Evolutionary conservation across 2,329 filamentous ascomycete species (phyloP).

Genomic region (Cryoendolithus antarcticus): DNA sequence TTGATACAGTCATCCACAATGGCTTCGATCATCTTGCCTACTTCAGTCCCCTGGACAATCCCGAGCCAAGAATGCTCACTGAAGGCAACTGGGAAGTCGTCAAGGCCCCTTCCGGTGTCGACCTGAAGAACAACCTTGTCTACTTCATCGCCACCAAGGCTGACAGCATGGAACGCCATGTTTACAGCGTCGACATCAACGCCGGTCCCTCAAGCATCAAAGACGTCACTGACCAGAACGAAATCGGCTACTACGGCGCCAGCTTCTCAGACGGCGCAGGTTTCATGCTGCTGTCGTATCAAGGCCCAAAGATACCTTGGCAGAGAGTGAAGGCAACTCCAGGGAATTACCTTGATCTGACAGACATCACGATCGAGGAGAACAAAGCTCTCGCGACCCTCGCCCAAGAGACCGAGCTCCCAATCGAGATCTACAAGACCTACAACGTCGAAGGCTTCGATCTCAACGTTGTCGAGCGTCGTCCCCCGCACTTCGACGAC

Average conservation of each 20-base stretch:
- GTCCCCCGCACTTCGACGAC: conserved; percentile 75
- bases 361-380: conserved; percentile 62
- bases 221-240: conserved; percentile 59
- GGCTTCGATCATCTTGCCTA: conserved; percentile 87
- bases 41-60: conserved; percentile 75
- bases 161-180: conserved; percentile 76
- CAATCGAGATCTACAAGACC: conserved; percentile 69
- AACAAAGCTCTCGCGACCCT: conserved; percentile 59
- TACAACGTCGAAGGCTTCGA: conserved; percentile 71
- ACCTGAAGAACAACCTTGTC: conserved; percentile 72
- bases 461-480: conserved; percentile 65
- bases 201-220: conserved; percentile 51
- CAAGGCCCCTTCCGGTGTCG: conserved; percentile 69
- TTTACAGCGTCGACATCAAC: conserved; percentile 80
- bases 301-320: conserved; percentile 76
- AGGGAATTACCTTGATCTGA: conserved; percentile 45
- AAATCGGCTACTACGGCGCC: conserved; percentile 65
- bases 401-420: conserved; percentile 66
- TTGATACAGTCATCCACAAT: conserved; percentile 78
- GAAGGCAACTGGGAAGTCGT: conserved; percentile 88
- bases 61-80: conserved; percentile 74
- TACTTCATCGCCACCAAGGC: conserved; percentile 86
- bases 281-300: conserved; percentile 73
- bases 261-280: conserved; percentile 76
- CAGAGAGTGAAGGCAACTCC: conserved; percentile 83